Evolutionary conservation across 2,329 filamentous ascomycete species (phyloP), one percentile per base, ranked within the genome.

Genomic region (Nothophoma quercina): DNA sequence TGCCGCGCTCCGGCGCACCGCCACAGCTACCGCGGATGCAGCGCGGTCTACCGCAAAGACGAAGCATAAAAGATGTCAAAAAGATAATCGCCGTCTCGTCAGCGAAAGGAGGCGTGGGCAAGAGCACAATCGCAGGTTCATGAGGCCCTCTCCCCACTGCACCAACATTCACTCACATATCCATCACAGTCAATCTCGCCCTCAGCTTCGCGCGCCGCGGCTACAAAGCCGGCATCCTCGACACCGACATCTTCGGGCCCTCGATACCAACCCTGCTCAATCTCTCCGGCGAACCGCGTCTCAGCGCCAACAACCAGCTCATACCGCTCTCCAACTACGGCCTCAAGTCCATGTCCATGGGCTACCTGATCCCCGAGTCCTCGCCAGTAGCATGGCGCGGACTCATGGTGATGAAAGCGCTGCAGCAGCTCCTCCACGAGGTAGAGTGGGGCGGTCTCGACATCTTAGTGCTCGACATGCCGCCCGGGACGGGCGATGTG

Each of bases 321-420:
- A 69, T 98, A 1, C 95, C 95, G 0, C 78, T 99, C 19, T 92
- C 90, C 18, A 96, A 96, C 70, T 98, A 98, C 78, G 95, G 95
- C 32, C 84, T 99, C 50, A 96, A 96, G 76, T 96, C 92, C 47
- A 99, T 99, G 95, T 97, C 93, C 0, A 98, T 99, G 90, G 95
- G 95, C 41, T 98, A 96, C 61, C 83, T 99, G 1, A 86, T 96
- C 1, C 85, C 85, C 16, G 88, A 91, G 60, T 83, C 86, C 9
- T 89, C 90, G 5, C 91, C 93, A 0, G 89, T 99, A 13, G 93
- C 95, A 25, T 99, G 95, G 95, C 86, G 95, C 43, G 95, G 95
- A 0, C 83, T 96, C 2, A 97, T 99, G 93, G 90, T 98, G 12
- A 96, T 96, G 83, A 99, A 98, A 70, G 95, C 95, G 0, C 83